Evolutionary conservation across 345 rosid genomes (phyloP).

Genomic region (Tarenaya hassleriana): DNA sequence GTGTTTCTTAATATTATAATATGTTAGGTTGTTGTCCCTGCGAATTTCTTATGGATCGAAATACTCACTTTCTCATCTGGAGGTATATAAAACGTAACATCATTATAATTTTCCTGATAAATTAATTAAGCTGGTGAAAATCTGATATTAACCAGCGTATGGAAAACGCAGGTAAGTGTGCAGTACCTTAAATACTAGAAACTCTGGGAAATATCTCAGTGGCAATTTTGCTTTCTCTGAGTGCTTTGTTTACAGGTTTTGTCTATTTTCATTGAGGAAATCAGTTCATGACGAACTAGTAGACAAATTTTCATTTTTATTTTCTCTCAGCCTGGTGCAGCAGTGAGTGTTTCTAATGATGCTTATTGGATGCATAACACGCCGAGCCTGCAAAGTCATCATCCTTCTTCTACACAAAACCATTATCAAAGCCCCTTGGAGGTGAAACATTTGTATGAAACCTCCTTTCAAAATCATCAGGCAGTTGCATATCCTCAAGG

Average conservation of each 20-base stretch:
- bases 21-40: constrained; percentile 1
- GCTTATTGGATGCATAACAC: constrained; percentile 61
- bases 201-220: too few relatives aligned
- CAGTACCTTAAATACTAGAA: too few relatives aligned
- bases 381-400: constrained; percentile 53
- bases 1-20: constrained; percentile 6
- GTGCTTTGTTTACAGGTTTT: too few relatives aligned
- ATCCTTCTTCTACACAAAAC: constrained; percentile 49
- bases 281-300: neutral
- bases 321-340: constrained; percentile 54
- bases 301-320: constrained; percentile 18
- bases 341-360: constrained; percentile 56
- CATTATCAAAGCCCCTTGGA: constrained; percentile 57
- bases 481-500: constrained; percentile 51
- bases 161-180: too few relatives aligned
- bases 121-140: too few relatives aligned
- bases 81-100: too few relatives aligned
- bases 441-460: constrained; percentile 50
- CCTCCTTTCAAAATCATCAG: constrained; percentile 63
- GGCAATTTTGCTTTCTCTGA: too few relatives aligned
- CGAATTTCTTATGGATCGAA: neutral
- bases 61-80: too few relatives aligned
- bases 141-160: too few relatives aligned
- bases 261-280: too few relatives aligned
- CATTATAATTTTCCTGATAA: too few relatives aligned